Evolutionary conservation across 495 filamentous ascomycete genomes (phyloP).

Genomic region (Platismatia glauca): DNA sequence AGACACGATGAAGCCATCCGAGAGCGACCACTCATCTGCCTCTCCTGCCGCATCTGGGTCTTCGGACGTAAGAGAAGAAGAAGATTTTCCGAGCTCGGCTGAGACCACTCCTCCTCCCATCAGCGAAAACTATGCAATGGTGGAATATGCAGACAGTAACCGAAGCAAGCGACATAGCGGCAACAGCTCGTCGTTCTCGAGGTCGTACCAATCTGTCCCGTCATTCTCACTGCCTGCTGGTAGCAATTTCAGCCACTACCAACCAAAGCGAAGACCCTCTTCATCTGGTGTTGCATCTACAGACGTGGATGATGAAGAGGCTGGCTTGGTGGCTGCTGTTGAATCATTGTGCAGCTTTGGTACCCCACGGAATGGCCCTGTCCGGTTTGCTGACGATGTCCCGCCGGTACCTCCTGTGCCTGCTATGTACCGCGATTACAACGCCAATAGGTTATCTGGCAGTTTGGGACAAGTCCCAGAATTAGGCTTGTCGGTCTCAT

Average conservation of each 20-base stretch:
- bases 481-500: constrained; percentile 41
- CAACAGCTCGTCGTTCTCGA: constrained; percentile 61
- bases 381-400: constrained; percentile 62
- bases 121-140: constrained; percentile 38
- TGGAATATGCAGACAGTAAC: constrained; percentile 41
- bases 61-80: constrained; percentile 53
- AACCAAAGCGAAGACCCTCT: constrained; percentile 51
- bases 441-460: constrained; percentile 28
- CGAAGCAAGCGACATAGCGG: constrained; percentile 53
- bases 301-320: constrained; percentile 61
- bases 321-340: constrained; percentile 79
- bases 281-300: constrained; percentile 53
- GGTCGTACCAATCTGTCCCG: constrained; percentile 73
- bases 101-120: constrained; percentile 49
- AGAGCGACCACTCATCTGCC: constrained; percentile 71
- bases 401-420: constrained; percentile 84
- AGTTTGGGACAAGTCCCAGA: constrained; percentile 36
- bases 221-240: constrained; percentile 43
- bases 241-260: constrained; percentile 37
- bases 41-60: constrained; percentile 72
- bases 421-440: constrained; percentile 52
- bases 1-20: constrained; percentile 53
- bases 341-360: constrained; percentile 81
- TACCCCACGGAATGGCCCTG: constrained; percentile 63
- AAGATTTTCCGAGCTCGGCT: constrained; percentile 49